Base-by-base conservation (phyloP, 2,329 filamentous ascomycete species). In the Stachybotrys chartarum region DNA sequence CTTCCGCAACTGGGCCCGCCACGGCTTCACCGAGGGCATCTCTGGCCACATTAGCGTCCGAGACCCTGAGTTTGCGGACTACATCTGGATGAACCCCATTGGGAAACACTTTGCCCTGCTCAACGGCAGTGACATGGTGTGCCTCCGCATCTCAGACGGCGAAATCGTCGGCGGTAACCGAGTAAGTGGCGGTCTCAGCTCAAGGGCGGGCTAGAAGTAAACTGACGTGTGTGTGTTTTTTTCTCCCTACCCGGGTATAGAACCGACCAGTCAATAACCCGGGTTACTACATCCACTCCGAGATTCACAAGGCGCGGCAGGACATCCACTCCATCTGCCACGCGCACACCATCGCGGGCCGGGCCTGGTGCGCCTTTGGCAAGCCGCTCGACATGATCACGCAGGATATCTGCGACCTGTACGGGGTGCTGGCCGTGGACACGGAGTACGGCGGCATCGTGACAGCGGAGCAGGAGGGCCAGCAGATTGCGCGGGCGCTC, bases 51-150 rank as follows among this genome's bases (percentile, higher is more conserved):
- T 90, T 60, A 80, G 75, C 14, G 81, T 88, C 1, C 77, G 85
- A 12, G 86, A 89, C 64, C 85, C 86, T 0, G 83, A 87, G 66
- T 74, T 81, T 60, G 71, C 73, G 0, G 73, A 81, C 57, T 75
- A 76, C 14, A 86, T 88, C 70, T 90, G 87, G 87, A 89, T 87
- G 66, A 78, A 90, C 83, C 72, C 86, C 73, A 55, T 90, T 3
- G 83, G 82, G 6, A 77, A 76, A 52, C 86, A 89, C 68, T 90
- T 88, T 64, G 85, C 79, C 30, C 72, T 86, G 60, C 75, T 90
- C 58, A 83, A 81, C 57, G 84, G 84, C 1, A 79, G 78, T 6
- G 86, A 90, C 67, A 85, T 90, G 81, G 78, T 90, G 52, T 78
- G 85, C 48, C 73, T 88, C 6, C 79, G 87, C 59, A 74, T 77